phyloP scores from a whole-genome alignment of 2,329 filamentous ascomycete genomes.

The Meredithiella fracta region DNA sequence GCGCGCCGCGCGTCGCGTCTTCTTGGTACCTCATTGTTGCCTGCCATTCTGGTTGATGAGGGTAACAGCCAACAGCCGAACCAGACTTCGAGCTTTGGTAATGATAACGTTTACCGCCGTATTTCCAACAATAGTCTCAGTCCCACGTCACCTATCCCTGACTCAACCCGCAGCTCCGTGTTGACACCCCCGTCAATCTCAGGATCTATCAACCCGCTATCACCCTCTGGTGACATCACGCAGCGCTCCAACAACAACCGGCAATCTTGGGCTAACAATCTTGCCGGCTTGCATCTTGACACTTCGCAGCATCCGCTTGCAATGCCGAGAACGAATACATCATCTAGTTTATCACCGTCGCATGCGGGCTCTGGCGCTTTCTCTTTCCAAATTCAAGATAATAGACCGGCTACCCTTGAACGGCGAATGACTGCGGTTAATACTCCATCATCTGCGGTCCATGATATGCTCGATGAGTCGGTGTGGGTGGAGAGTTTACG shows the following conservation, averaged over 20 bases:
- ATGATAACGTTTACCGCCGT: background rate
- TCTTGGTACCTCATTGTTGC: constrained; percentile 62
- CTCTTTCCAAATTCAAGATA: constrained; percentile 41
- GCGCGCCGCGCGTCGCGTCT: constrained; percentile 60
- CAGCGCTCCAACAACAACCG: constrained; percentile 22
- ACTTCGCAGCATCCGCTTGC: constrained; percentile 35
- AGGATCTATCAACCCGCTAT: constrained; percentile 7
- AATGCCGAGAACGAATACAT: constrained; percentile 26
- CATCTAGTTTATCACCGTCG: constrained; percentile 21
- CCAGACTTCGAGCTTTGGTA: background rate
- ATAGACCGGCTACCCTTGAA: constrained; percentile 18
- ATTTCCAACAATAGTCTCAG: constrained; percentile 8
- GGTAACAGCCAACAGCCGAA: constrained; percentile 34
- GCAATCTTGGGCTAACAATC: constrained; percentile 25
- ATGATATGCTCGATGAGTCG: constrained; percentile 74
- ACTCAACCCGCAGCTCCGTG: constrained; percentile 4
- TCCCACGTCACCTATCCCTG: constrained; percentile 8
- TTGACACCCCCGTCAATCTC: background rate
- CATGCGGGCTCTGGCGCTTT: constrained; percentile 34
- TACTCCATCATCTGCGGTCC: constrained; percentile 29
- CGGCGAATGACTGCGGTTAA: constrained; percentile 13
- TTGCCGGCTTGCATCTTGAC: constrained; percentile 21
- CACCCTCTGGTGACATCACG: constrained; percentile 16
- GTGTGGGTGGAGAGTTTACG: constrained; percentile 89
- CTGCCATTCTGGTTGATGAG: constrained; percentile 80